Base-by-base conservation (phyloP, 164 flowering plant genomes). In the Umbilicus rupestris region DNA sequence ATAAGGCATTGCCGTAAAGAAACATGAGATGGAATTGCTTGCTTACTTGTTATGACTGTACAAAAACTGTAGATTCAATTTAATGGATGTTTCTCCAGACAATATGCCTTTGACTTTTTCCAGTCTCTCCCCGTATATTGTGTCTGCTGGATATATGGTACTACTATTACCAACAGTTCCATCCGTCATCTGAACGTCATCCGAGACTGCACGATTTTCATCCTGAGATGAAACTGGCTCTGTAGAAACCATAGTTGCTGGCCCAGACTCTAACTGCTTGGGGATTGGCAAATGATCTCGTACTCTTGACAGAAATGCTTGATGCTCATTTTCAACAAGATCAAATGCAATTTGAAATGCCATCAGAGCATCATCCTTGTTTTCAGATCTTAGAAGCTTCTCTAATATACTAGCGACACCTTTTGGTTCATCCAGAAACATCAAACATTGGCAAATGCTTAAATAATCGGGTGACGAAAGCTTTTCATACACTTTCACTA, bases 291-390 rank as follows among this genome's bases (percentile, higher is more conserved):
- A 85, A 45, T 75, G 80, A 74, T 84, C 78, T 72, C 86, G 84
- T 39, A 95, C 97, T 78, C 77, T 88, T 65, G 92, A 69, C 5
- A 95, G 90, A 78, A 95, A 95, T 65, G 97, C 96, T 70, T 95
- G 99, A 69, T 87, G 87, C 77, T 95, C 99, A 74, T 95, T 95
- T 76, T 90, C 99, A 11, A 87, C 87, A 50, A 95, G 95, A 80
- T 95, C 97, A 75, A 95, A 95, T 17, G 96, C 96, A 68, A 92
- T 87, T 75, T 92, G 99, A 74, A 92, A 92, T 57, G 94, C 90
- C 76, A 95, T 68, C 16, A 95, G 75, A 63, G 91, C 87, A 41
- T 95, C 97, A 72, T 92, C 97, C 80, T 81, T 82, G 62, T 81
- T 82, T 52, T 74, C 80, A 42, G 96, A 84, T 11, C 76, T 80